phyloP scores from a whole-genome alignment of 75 land plant genomes.

The Cupressus sempervirens region DNA sequence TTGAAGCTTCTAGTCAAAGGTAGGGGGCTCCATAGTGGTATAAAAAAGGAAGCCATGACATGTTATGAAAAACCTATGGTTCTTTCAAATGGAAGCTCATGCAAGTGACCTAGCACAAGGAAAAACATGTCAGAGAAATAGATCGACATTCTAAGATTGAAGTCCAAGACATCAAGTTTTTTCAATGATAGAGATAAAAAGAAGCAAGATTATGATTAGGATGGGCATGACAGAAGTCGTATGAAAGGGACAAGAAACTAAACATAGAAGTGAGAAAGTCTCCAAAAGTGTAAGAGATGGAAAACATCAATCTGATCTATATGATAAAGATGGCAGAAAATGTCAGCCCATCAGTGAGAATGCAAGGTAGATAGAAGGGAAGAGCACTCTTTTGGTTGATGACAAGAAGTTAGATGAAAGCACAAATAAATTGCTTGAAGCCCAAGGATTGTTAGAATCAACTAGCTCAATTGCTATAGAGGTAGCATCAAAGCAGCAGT shows the following conservation, averaged over 20 bases:
- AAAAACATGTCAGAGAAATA: constrained; percentile 14
- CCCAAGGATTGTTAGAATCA: constrained; percentile 20
- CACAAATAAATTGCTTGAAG: constrained; percentile 34
- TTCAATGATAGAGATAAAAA: constrained; percentile 18
- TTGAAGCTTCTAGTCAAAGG: too few species aligned
- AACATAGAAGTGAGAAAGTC: background rate
- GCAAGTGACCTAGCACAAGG: too few species aligned
- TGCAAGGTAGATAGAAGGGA: background rate
- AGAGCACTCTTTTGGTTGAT: background rate
- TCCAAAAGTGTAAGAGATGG: constrained; percentile 6
- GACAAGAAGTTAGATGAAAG: constrained; percentile 34
- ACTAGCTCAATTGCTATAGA: constrained; percentile 19
- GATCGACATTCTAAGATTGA: constrained; percentile 4
- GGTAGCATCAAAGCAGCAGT: too few species aligned
- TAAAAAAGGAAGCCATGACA: too few species aligned
- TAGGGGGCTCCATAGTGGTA: too few species aligned
- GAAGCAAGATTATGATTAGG: constrained; percentile 6
- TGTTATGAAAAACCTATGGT: too few species aligned
- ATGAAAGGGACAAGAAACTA: constrained; percentile 10
- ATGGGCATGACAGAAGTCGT: background rate
- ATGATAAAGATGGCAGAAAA: constrained; percentile 3
- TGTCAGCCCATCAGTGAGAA: background rate
- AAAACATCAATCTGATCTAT: background rate
- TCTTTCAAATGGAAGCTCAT: too few species aligned
- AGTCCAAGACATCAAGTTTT: background rate